phyloP scores from a whole-genome alignment of 2,329 filamentous ascomycete species.

The Setomelanomma holmii region DNA sequence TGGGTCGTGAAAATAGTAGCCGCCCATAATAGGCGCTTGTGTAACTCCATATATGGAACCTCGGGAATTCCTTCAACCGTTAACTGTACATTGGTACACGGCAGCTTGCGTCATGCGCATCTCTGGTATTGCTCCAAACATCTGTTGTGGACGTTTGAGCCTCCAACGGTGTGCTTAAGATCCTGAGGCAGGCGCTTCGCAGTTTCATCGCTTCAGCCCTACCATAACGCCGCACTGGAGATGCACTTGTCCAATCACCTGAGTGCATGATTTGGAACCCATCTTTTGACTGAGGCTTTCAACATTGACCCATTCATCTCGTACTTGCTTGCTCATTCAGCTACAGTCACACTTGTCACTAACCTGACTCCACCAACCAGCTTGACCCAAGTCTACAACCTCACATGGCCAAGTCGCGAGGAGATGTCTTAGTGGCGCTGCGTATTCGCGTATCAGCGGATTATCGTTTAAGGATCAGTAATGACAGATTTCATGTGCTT shows the following conservation, averaged over 20 bases:
- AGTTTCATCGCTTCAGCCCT: constrained; percentile 25
- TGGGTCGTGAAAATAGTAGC: constrained; percentile 29
- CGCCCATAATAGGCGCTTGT: constrained; percentile 38
- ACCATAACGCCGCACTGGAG: background rate
- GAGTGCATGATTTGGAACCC: background rate
- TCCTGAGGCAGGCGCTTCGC: constrained; percentile 22
- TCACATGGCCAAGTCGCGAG: background rate
- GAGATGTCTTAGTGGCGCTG: background rate
- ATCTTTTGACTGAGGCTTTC: background rate
- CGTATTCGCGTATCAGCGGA: background rate
- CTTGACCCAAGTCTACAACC: background rate
- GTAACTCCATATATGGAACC: constrained; percentile 29
- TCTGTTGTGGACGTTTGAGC: constrained; percentile 15
- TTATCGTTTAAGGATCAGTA: background rate
- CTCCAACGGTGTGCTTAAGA: constrained; percentile 13
- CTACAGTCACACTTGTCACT: background rate
- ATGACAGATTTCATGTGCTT: background rate
- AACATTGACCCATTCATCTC: background rate
- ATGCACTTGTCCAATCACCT: background rate
- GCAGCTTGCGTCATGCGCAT: constrained; percentile 21
- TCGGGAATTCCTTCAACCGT: constrained; percentile 18
- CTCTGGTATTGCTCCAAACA: constrained; percentile 10
- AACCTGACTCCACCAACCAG: background rate
- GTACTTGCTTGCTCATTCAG: background rate
- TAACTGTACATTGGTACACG: constrained; percentile 19